These are phyloP conservation scores for Cytospora piceae DNA, from an alignment of 2,329 filamentous ascomycete species.

Conservation along the genomic window DNA sequence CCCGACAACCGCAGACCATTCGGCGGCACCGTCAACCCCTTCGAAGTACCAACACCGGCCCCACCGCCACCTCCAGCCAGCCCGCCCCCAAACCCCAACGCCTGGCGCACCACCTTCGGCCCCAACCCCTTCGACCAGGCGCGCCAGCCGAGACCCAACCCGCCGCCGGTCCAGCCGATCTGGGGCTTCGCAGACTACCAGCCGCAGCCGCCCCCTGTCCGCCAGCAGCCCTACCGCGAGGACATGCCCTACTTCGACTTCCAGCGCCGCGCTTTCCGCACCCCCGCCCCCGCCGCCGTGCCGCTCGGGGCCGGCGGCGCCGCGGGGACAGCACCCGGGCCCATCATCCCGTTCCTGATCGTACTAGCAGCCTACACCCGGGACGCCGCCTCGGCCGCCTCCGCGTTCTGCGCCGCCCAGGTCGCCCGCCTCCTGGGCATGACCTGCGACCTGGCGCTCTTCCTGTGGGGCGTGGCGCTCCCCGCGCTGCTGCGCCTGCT, in stretches of 20 bases:
- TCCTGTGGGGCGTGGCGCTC: not conserved
- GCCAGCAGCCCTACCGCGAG: not conserved
- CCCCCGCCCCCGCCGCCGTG: not conserved
- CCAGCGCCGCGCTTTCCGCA: not conserved
- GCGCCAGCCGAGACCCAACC: not conserved
- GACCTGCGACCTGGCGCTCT: not conserved
- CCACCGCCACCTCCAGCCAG: not conserved
- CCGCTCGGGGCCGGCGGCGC: not conserved
- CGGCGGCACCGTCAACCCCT: slow-evolving; percentile 7
- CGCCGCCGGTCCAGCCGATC: not conserved
- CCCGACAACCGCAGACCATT: not conserved
- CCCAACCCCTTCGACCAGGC: slow-evolving; percentile 5
- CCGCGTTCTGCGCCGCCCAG: not conserved
- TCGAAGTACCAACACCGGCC: not conserved
- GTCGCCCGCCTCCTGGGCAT: not conserved
- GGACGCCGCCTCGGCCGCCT: not conserved
- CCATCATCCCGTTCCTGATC: not conserved
- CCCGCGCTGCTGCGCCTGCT: too few relatives aligned
- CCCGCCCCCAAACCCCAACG: not conserved
- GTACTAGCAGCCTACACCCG: not conserved
- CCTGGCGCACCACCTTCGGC: not conserved
- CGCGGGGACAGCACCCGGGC: slow-evolving; percentile 6
- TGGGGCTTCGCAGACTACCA: not conserved
- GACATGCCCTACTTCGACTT: slow-evolving; percentile 2
- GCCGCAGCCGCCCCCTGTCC: not conserved